Base-by-base conservation (phyloP, 176 grass and related monocot genomes). In the Elymus sibiricus region DNA sequence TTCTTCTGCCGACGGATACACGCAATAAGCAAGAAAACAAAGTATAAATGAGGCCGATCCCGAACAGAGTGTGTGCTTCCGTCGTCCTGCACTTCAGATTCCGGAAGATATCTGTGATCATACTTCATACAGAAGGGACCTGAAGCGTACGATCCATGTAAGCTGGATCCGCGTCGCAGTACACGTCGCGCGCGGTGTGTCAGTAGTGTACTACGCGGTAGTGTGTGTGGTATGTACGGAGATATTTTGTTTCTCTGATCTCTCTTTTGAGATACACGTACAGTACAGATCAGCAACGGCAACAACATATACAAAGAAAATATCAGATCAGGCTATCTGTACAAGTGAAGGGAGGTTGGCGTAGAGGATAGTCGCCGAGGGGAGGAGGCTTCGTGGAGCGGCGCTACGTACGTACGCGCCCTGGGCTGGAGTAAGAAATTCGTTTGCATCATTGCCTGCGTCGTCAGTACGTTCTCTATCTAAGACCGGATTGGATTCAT, bases 371-470 rank as follows among this genome's bases (percentile, higher is more conserved):
- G 42, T 74, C 42, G 71, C 42, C 42, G 42, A 74, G 71, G 71
- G 24, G 71, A 74, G 71, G 71, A 28, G 42, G 44, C 71, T 47
- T 74, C 13, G 71, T 74, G 71, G 71, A 14, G 71, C 71, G 53
- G 53, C 19, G 53, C 53, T 58, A 58, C 53, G 19, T 58, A 58
- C 19, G 53, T 58, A 58, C 53, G 53, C 53, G 53, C 53, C 53
- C 53, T 58, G 19, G 8, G 51, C 51, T 21, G 19, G 6, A 21
- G 2, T 56, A 56, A 58, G 19, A 82, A 43, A 61, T 61, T 61
- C 1, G 59, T 61, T 61, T 61, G 59, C 59, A 61, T 61, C 59
- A 67, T 81, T n/a, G 78, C 42, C 63, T 56, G 74, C 81, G 49
- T 31, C 53, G 49, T 10, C 49, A 17, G 16, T 70, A 73, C 58